Conservation (phyloP, 169 alveolate genomes). For the Blepharisma undulans region DNA sequence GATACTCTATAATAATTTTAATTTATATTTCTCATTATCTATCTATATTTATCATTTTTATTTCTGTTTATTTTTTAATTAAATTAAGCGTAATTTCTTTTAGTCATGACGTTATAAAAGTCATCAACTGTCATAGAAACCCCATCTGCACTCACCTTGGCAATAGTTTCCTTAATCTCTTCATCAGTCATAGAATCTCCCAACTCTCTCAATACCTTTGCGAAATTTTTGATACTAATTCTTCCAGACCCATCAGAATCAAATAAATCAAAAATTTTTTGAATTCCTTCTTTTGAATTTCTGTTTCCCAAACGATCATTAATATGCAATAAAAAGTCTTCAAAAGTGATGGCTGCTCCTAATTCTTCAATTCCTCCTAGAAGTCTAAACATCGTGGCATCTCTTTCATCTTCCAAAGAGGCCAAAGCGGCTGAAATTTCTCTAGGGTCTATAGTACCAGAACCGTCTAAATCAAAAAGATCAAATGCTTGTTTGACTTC, state of each 20-base stretch:
- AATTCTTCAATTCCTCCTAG: conserved; percentile 87
- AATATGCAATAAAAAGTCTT: conserved; percentile 62
- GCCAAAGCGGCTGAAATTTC: conserved; percentile 96
- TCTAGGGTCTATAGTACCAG: conserved; percentile 91
- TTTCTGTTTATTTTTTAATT: not conserved
- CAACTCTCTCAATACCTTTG: conserved; percentile 94
- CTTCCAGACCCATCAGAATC: conserved; percentile 95
- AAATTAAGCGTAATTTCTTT: conserved; percentile 89
- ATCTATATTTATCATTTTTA: no score
- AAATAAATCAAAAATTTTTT: conserved; percentile 93
- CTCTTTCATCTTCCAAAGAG: conserved; percentile 96
- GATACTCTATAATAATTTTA: no score
- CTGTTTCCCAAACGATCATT: conserved; percentile 85
- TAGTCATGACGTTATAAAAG: conserved; percentile 86
- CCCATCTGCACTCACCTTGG: conserved; percentile 94
- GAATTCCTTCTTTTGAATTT: conserved; percentile 95
- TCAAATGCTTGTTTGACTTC: conserved; percentile 95
- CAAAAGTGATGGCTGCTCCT: conserved; percentile 72
- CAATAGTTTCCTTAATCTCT: conserved; percentile 96
- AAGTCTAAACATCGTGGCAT: conserved; percentile 89
- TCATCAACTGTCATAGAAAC: conserved; percentile 90
- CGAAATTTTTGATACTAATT: conserved; percentile 91
- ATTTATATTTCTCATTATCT: no score
- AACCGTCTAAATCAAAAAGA: conserved; percentile 94
- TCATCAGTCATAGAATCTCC: conserved; percentile 96